These are phyloP conservation scores for Blastobotrys robertii DNA, from an alignment of 805 yeast species.

Conservation along the genomic window DNA sequence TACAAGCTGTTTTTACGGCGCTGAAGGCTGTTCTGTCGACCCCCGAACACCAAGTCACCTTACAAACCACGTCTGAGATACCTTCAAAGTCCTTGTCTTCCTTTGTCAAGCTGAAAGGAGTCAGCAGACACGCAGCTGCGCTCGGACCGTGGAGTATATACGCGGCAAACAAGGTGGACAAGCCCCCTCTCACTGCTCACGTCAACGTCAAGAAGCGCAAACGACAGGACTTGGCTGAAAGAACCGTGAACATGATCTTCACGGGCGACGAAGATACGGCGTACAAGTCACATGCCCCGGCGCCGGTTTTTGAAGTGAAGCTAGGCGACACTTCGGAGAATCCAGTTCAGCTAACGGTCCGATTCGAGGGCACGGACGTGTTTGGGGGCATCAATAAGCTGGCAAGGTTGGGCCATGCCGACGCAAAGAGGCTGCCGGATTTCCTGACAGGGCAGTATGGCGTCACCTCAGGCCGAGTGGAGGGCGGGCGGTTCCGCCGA, in stretches of 20 bases:
- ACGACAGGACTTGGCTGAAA: neutral
- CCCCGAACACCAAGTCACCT: conserved; percentile 34
- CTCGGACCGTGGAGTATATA: conserved; percentile 65
- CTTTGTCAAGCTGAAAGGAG: conserved; percentile 50
- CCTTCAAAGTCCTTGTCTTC: conserved; percentile 42
- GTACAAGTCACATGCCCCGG: neutral
- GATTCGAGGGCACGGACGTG: conserved; percentile 57
- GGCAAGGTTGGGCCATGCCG: conserved; percentile 38
- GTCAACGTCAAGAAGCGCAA: neutral
- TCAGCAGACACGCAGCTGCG: conserved; percentile 50
- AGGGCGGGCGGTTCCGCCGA: conserved; percentile 25
- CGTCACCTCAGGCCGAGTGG: conserved; percentile 36
- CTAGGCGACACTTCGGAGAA: neutral
- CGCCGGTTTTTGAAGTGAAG: conserved; percentile 2
- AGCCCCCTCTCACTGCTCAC: conserved; percentile 41
- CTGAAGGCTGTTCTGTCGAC: conserved; percentile 44
- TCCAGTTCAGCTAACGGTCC: conserved; percentile 18
- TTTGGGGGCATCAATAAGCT: conserved; percentile 73
- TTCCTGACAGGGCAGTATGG: conserved; percentile 79
- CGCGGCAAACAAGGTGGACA: conserved; percentile 58
- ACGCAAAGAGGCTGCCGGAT: conserved; percentile 52
- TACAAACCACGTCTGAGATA: conserved; percentile 29
- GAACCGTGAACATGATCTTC: neutral
- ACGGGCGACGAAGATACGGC: neutral
- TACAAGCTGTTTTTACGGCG: conserved; percentile 49